Base-by-base conservation (phyloP, 768 basidiomycete genomes). In the Pulveroboletus sp. region DNA sequence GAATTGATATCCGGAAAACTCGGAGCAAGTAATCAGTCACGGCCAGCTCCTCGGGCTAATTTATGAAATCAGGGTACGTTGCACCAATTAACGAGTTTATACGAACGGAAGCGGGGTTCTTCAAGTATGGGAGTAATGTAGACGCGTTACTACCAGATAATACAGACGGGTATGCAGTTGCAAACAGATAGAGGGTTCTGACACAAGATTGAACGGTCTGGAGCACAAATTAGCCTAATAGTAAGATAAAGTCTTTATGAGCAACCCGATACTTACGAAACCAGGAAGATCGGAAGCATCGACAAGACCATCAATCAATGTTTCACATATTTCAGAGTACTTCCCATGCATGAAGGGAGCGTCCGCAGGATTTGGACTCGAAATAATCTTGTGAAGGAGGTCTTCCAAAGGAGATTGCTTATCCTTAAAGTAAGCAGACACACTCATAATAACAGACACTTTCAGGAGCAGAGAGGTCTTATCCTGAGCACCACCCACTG, bases 101-200 rank as follows among this genome's bases (percentile, higher is more conserved):
- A 68, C 81, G 60, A 64, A 94, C 92, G 14, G 84, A 82, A 5
- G 78, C 77, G 0, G 88, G 82, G 55, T 84, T 87, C 66, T 92
- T 93, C 43, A 99, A 75, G 64, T 97, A 98, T 0, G 93, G 93
- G 3, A 98, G 73, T 5, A 99, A 74, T 0, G 87, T 89, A 2
- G 84, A 84, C 0, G 93, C 96, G 53, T 90, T 87, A 1, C 80
- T 73, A 5, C 85, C 83, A 24, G 91, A 87, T n/a, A 99, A 75
- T 27, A 95, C 77, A 5, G 82, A 77, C 0, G 94, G 90, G 66
- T 93, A 84, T 0, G 93, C 89, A 3, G 83, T 80, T 6, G 84
- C 79, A 58, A 97, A 83, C 1, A 94, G 68, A 63, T 91, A 83
- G 24, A 96, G 85, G 0, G 92, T 92, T 57, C 87, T 77, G 55